Base-by-base conservation (phyloP, 768 basidiomycete genomes). In the Phylloporus rhodoxanthus region DNA sequence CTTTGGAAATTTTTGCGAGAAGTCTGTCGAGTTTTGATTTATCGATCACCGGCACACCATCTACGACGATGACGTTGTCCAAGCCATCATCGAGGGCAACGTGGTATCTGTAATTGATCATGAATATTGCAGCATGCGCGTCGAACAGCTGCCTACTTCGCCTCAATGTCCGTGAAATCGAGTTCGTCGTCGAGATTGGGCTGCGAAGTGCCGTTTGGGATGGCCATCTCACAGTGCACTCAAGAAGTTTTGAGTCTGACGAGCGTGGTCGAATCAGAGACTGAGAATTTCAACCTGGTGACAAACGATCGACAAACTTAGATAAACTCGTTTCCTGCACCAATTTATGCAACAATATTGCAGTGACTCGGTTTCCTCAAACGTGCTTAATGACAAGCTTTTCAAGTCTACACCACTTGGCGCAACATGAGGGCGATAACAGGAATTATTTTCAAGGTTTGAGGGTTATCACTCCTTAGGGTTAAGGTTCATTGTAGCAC, bases 1-100 rank as follows among this genome's bases (percentile, higher is more conserved):
- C 84, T 65, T 92, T 92, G 48, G 81, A 72, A 28, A 98, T 76
- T 65, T 87, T 90, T 30, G 82, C 70, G 17, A 96, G 62, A 15
- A 99, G 79, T 69, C 79, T 88, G 42, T 91, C 88, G 32, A 84
- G 76, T 70, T 92, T 93, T 45, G 81, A 79, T 59, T 81, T 83
- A 64, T 96, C 92, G 66, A 97, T 90, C 52, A 91, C 67, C 9
- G 94, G 96, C 19, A 94, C 77, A 43, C 92, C 91, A 67, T 98
- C 96, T 51, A 98, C 82, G 45, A 98, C 87, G 46, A 99, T 70
- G 49, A 91, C 81, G 63, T 88, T 90, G 74, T 98, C 96, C 61
- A 97, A 80, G 34, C 88, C 79, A 56, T 91, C 85, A 58, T 91
- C 87, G 55, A 83, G 81, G 50, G 89, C 74, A 59, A 94, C 84